Evolutionary conservation across 1,139 yeast genomes (phyloP).

Genomic region (Trichomonascaceae sp.): DNA sequence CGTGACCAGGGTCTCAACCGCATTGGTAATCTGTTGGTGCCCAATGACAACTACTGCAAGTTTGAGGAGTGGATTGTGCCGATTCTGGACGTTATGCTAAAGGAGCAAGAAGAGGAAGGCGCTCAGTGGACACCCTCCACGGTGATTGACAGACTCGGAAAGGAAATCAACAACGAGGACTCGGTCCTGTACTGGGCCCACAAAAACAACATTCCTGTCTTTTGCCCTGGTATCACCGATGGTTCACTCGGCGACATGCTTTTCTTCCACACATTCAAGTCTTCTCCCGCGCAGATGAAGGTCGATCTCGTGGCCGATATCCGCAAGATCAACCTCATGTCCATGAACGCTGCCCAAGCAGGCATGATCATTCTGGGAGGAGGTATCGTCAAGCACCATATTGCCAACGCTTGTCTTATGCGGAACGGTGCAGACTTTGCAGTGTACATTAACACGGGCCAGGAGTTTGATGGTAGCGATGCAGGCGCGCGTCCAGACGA

Average conservation of each 20-base stretch:
- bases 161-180: slow-evolving; percentile 84
- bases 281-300: slow-evolving; percentile 79
- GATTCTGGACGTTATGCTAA: slow-evolving; percentile 68
- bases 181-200: slow-evolving; percentile 98
- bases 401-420: slow-evolving; percentile 96
- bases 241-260: slow-evolving; percentile 98
- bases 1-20: slow-evolving; percentile 96
- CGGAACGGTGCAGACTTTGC: slow-evolving; percentile 99
- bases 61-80: slow-evolving; percentile 99
- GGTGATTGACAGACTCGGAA: slow-evolving; percentile 83
- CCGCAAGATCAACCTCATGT: slow-evolving; percentile 76
- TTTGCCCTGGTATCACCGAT: slow-evolving; percentile 95
- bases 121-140: slow-evolving; percentile 83
- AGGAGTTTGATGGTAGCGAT: slow-evolving; percentile 96
- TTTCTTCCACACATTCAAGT: slow-evolving; percentile 92
- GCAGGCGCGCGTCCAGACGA: slow-evolving; percentile 99
- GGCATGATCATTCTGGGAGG: slow-evolving; percentile 97
- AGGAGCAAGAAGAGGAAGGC: slow-evolving; percentile 68
- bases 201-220: slow-evolving; percentile 87
- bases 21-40: slow-evolving; percentile 91
- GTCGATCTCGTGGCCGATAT: slow-evolving; percentile 91
- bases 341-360: slow-evolving; percentile 91
- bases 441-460: slow-evolving; percentile 93
- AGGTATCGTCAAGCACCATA: slow-evolving; percentile 91
- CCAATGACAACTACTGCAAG: slow-evolving; percentile 92